Evolutionary conservation across 208 protist species (phyloP).

Genomic region (Trypanosoma congolense): DNA sequence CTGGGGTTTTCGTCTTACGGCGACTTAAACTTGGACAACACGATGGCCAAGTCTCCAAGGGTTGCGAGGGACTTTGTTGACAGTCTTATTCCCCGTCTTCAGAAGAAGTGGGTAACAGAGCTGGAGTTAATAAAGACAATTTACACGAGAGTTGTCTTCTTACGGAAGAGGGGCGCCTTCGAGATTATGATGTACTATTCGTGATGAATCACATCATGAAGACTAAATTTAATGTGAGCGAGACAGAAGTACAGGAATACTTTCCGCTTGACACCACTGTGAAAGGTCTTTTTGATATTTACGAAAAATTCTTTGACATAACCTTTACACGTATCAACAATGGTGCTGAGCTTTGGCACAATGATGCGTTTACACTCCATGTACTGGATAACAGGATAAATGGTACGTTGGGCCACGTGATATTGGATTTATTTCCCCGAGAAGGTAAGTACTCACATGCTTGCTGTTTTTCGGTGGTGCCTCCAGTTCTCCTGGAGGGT

Average conservation of each 20-base stretch:
- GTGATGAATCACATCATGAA: slow-evolving; percentile 80
- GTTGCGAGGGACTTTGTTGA: slow-evolving; percentile 61
- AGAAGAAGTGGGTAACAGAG: slow-evolving; percentile 71
- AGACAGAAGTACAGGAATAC: slow-evolving; percentile 82
- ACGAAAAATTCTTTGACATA: slow-evolving; percentile 79
- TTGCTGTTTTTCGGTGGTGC: slow-evolving; percentile 76
- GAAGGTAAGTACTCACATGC: slow-evolving; percentile 84
- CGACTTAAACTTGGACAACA: slow-evolving; percentile 63
- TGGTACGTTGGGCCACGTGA: slow-evolving; percentile 65
- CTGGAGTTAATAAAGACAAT: slow-evolving; percentile 51
- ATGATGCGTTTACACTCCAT: slow-evolving; percentile 58
- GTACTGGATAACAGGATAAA: slow-evolving; percentile 58
- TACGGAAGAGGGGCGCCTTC: slow-evolving; percentile 47
- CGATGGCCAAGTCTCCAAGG: slow-evolving; percentile 78
- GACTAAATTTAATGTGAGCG: slow-evolving; percentile 74
- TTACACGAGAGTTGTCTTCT: slow-evolving; percentile 69
- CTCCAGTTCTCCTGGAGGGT: slow-evolving; percentile 42
- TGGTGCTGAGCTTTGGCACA: slow-evolving; percentile 66
- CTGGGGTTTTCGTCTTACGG: slow-evolving; percentile 72
- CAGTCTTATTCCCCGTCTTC: slow-evolving; percentile 57
- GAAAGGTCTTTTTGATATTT: slow-evolving; percentile 76
- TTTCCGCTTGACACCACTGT: slow-evolving; percentile 80
- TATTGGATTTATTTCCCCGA: slow-evolving; percentile 81
- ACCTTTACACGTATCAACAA: slow-evolving; percentile 68
- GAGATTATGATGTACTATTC: slow-evolving; percentile 78